These are phyloP conservation scores for Pichia inconspicua DNA, from an alignment of 1,139 yeast species.

Conservation along the genomic window DNA sequence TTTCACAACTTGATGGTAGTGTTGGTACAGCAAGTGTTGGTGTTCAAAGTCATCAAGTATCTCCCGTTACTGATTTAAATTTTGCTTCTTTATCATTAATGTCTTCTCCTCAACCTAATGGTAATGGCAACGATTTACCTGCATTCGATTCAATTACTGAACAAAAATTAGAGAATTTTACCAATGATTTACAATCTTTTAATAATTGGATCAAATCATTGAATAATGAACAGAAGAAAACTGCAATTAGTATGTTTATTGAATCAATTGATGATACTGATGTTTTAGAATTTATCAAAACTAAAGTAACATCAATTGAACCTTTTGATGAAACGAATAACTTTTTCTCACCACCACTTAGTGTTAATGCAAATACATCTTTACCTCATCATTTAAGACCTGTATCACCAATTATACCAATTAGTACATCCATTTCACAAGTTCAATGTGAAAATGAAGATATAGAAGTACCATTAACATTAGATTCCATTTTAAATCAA, in stretches of 20 bases:
- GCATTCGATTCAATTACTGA: constrained; percentile 27
- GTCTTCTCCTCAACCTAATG: constrained; percentile 13
- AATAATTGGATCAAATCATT: constrained; percentile 55
- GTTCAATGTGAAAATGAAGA: not conserved
- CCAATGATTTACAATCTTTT: constrained; percentile 42
- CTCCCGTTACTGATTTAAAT: constrained; percentile 6
- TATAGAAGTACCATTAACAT: constrained; percentile 24
- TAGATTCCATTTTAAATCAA: constrained; percentile 31
- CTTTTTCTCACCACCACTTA: constrained; percentile 12
- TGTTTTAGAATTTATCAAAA: constrained; percentile 18
- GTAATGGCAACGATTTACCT: constrained; percentile 27
- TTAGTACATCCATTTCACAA: constrained; percentile 18
- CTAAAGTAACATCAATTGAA: constrained; percentile 1
- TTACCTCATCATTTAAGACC: constrained; percentile 22
- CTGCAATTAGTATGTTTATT: constrained; percentile 53
- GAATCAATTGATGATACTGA: constrained; percentile 43
- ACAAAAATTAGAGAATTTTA: constrained; percentile 31
- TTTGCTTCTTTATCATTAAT: constrained; percentile 3
- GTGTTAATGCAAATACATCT: constrained; percentile 1
- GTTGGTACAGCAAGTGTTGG: not conserved
- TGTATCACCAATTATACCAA: constrained; percentile 26
- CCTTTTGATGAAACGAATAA: not conserved
- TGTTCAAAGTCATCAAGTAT: not conserved
- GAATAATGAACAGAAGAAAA: constrained; percentile 47
- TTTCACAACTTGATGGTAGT: constrained; percentile 13